phyloP scores from a whole-genome alignment of 2,329 filamentous ascomycete genomes.

The Proliferodiscus dingleyae region DNA sequence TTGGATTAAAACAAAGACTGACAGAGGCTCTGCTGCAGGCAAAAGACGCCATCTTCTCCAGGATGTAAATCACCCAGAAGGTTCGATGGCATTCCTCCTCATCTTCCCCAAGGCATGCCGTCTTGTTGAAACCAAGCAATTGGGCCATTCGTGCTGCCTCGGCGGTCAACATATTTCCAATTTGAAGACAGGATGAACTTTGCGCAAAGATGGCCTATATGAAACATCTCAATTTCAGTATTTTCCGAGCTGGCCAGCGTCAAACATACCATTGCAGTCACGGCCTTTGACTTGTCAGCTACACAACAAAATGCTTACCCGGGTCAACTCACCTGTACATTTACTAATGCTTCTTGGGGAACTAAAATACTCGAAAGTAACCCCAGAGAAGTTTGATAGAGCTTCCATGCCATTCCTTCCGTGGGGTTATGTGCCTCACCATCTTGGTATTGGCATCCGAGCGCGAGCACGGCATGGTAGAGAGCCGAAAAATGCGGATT shows the following conservation, averaged over 20 bases:
- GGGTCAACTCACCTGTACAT: constrained; percentile 25
- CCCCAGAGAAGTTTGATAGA: constrained; percentile 35
- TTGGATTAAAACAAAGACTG: no score
- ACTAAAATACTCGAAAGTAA: constrained; percentile 32
- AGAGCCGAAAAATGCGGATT: constrained; percentile 35
- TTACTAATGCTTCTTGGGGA: constrained; percentile 21
- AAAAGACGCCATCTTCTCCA: constrained; percentile 36
- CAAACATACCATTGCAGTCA: constrained; percentile 10
- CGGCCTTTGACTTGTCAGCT: constrained; percentile 10
- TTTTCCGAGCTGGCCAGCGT: not conserved
- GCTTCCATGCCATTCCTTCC: constrained; percentile 36
- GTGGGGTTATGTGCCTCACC: constrained; percentile 37
- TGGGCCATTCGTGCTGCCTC: constrained; percentile 35
- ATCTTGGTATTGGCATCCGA: constrained; percentile 14
- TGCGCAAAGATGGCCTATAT: constrained; percentile 34
- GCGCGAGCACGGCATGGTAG: constrained; percentile 31
- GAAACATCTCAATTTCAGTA: not conserved
- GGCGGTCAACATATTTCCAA: constrained; percentile 31
- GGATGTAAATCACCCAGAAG: constrained; percentile 38
- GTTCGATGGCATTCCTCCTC: constrained; percentile 28
- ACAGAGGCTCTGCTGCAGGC: constrained; percentile 30
- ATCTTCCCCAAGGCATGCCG: constrained; percentile 11
- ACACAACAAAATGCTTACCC: not conserved
- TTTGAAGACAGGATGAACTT: constrained; percentile 32
- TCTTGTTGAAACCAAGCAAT: constrained; percentile 30